phyloP scores from a whole-genome alignment of 768 basidiomycete genomes.

The Amanita thiersii region DNA sequence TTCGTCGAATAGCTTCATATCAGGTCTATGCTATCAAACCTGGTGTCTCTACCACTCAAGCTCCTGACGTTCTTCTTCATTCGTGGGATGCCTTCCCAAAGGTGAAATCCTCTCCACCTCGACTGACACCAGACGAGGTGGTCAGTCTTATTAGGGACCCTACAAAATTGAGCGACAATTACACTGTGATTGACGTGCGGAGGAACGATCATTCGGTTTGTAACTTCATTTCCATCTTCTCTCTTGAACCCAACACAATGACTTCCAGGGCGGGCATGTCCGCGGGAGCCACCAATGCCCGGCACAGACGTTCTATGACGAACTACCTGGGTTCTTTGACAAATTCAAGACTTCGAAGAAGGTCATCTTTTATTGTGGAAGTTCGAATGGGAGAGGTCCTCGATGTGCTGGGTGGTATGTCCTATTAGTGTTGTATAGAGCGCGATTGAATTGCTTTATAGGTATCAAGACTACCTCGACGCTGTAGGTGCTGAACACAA shows the following conservation, averaged over 20 bases:
- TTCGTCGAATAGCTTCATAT: slow-evolving; percentile 28
- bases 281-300: slow-evolving; percentile 39
- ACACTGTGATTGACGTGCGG: slow-evolving; percentile 44
- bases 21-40: slow-evolving; percentile 38
- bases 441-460: slow-evolving; percentile 10
- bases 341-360: slow-evolving; percentile 27
- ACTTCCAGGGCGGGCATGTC: slow-evolving; percentile 42
- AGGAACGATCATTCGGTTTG: slow-evolving; percentile 36
- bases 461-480: slow-evolving; percentile 45
- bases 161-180: slow-evolving; percentile 12
- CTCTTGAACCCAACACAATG: not conserved
- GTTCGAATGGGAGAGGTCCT: slow-evolving; percentile 43
- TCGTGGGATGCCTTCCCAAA: slow-evolving; percentile 53
- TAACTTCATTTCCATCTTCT: not conserved
- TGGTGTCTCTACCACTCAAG: slow-evolving; percentile 4
- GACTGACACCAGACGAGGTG: slow-evolving; percentile 28
- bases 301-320: slow-evolving; percentile 43
- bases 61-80: slow-evolving; percentile 23
- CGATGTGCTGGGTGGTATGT: slow-evolving; percentile 48
- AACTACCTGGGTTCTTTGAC: slow-evolving; percentile 32
- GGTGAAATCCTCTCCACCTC: slow-evolving; percentile 21
- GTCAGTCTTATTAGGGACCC: slow-evolving; percentile 22
- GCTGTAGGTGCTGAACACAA: slow-evolving; percentile 13
- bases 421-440: not conserved
- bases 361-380: slow-evolving; percentile 49